Evolutionary conservation across 2,329 filamentous ascomycete genomes (phyloP), one percentile per base, ranked within the genome.

Genomic region (Neopestalotiopsis sp.): DNA sequence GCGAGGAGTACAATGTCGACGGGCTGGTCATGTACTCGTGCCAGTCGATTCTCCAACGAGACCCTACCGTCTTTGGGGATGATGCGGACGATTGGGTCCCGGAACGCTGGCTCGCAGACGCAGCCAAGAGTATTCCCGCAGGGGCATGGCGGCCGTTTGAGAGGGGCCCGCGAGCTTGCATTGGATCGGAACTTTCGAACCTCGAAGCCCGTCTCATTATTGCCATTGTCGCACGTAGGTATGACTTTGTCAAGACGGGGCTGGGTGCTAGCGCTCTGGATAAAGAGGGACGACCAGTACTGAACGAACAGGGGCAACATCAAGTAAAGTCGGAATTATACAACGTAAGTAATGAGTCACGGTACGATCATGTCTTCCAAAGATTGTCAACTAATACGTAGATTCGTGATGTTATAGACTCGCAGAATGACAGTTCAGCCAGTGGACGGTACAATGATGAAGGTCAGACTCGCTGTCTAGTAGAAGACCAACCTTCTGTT

Each of bases 151-250:
- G 61, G 38, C 38, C 61, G 20, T 88, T 88, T 71, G 83, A 84
- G 68, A 79, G 82, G 59, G 85, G 85, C 0, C 80, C 81, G 1
- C 73, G 85, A 5, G 84, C 81, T 45, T 88, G 85, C 71, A 81
- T 88, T n/a, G 86, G 85, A 0, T 81, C 86, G 70, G 82, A 84
- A 69, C 75, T 88, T 30, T 86, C 84, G 0, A 83, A 59, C 17
- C 61, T 72, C 32, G 68, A 73, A 56, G 40, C 65, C 12, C 60
- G 72, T 1, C n/a, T 73, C 30, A n/a, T 71, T 1, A 17, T 71
- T 32, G 70, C 70, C 20, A 6, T 69, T 20, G 45, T 67, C 1
- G 67, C 67, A 0, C 69, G 70, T 6, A 42, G 59, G 1, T 71
- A 64, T 13, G 69, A 70, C 32, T 71, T 71, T 52, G 42, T 57